Percentiles rank a stretch among this genome's conserved stretches.
Evolutionary conservation across 2,329 filamentous ascomycete species (phyloP).

Genomic region (Teratosphaeria gauchensis): DNA sequence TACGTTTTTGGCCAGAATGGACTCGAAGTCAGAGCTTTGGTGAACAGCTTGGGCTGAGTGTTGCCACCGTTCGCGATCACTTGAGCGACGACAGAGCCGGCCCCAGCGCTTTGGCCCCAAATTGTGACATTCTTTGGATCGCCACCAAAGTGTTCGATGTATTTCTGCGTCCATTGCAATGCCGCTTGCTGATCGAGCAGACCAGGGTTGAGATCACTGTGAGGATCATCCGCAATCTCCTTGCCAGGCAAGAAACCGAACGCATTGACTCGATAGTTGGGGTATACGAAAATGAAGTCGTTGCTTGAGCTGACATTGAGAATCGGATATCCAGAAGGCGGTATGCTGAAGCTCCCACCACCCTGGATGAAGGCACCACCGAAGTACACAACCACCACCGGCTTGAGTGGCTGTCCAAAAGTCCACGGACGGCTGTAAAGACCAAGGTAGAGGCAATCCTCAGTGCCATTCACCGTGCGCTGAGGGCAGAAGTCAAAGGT

Average conservation of each 20-base stretch:
- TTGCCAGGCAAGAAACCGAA: conserved; percentile 33
- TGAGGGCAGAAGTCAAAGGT: conserved; percentile 24
- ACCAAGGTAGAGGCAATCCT: conserved; percentile 33
- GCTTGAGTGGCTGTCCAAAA: conserved; percentile 34
- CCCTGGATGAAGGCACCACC: conserved; percentile 54
- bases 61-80: conserved; percentile 43
- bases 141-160: conserved; percentile 28
- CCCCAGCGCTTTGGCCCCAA: conserved; percentile 27
- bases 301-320: conserved; percentile 45
- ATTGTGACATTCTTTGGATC: conserved; percentile 26
- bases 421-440: conserved; percentile 51
- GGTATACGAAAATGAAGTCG: conserved; percentile 45
- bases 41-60: conserved; percentile 37
- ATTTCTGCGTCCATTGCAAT: conserved; percentile 28
- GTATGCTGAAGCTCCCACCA: conserved; percentile 44
- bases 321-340: conserved; percentile 48
- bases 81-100: conserved; percentile 42
- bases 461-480: conserved; percentile 28
- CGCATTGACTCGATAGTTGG: conserved; percentile 39
- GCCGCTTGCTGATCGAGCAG: conserved; percentile 28
- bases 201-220: conserved; percentile 23
- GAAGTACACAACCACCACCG: conserved; percentile 52
- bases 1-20: conserved; percentile 55
- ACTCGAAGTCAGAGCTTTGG: conserved; percentile 41
- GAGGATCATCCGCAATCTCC: conserved; percentile 20